phyloP scores from a whole-genome alignment of 768 basidiomycete species.

The Russula sp. region DNA sequence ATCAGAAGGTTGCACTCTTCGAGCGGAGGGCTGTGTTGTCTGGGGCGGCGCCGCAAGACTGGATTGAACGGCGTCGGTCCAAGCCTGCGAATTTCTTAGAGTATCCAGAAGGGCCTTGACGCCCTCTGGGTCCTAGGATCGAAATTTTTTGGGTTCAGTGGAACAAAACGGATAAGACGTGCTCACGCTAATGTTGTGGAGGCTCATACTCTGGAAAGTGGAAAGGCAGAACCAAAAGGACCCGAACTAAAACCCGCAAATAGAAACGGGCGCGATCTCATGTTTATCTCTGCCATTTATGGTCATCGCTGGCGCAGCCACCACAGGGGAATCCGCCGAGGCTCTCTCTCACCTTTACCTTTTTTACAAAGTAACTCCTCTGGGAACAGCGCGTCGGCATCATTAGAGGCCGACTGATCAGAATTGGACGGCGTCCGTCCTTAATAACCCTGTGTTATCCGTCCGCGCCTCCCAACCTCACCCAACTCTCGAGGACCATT shows the following conservation, averaged over 20 bases:
- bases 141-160: neutral
- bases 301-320: neutral
- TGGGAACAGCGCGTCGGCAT: neutral
- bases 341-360: no score
- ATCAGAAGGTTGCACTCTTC: slow-evolving; percentile 1
- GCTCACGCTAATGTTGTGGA: slow-evolving; percentile 5
- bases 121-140: slow-evolving; percentile 17
- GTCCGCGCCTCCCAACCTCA: slow-evolving; percentile 42
- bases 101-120: slow-evolving; percentile 68
- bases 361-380: no score
- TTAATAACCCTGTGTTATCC: slow-evolving; percentile 23
- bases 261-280: neutral
- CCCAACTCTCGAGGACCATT: slow-evolving; percentile 15
- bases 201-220: slow-evolving; percentile 1
- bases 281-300: neutral
- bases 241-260: neutral
- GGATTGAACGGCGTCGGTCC: slow-evolving; percentile 43
- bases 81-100: slow-evolving; percentile 58
- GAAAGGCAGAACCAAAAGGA: neutral
- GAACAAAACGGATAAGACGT: neutral
- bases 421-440: slow-evolving; percentile 11
- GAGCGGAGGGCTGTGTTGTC: slow-evolving; percentile 6
- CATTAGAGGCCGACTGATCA: neutral
- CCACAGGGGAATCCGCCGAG: neutral
- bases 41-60: neutral